Evolutionary conservation across 805 yeast species (phyloP).

Genomic region (Ogataea thermomethanolica): DNA sequence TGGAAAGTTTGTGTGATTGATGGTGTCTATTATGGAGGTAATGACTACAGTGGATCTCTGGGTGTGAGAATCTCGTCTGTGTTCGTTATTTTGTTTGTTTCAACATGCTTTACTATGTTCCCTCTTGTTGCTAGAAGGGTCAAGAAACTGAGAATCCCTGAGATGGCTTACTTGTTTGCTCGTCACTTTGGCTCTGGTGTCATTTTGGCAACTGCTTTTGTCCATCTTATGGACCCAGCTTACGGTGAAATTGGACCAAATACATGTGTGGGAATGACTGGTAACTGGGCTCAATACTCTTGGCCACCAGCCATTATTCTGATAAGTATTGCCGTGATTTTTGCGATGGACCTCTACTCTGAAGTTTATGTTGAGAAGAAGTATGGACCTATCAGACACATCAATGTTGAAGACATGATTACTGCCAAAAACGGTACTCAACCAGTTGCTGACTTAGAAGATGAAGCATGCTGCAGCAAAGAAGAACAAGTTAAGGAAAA

Average conservation of each 20-base stretch:
- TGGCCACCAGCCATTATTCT: neutral
- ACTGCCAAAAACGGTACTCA: neutral
- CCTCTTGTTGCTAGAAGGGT: constrained; percentile 54
- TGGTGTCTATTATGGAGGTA: constrained; percentile 19
- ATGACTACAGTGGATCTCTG: constrained; percentile 24
- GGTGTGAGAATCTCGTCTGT: constrained; percentile 51
- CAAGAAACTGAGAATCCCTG: constrained; percentile 50
- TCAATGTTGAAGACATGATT: neutral
- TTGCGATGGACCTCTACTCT: neutral
- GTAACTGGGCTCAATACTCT: neutral
- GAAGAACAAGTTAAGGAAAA: neutral
- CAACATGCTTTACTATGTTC: constrained; percentile 52
- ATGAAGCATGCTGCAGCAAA: no score
- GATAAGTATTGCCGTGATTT: neutral
- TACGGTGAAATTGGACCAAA: constrained; percentile 51
- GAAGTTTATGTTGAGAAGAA: neutral
- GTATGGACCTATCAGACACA: neutral
- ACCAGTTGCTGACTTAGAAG: no score
- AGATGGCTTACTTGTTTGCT: constrained; percentile 59
- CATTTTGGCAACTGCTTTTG: constrained; percentile 71
- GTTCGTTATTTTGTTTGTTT: constrained; percentile 54
- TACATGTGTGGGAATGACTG: constrained; percentile 43
- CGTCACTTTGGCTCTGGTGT: constrained; percentile 84
- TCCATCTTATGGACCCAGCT: constrained; percentile 68
- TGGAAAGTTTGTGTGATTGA: constrained; percentile 20